A percentile compares a stretch with the other conserved stretches of the same genome.
phyloP scores from a whole-genome alignment of 1,284 basidiomycete genomes.

The Thecaphora frezii region DNA sequence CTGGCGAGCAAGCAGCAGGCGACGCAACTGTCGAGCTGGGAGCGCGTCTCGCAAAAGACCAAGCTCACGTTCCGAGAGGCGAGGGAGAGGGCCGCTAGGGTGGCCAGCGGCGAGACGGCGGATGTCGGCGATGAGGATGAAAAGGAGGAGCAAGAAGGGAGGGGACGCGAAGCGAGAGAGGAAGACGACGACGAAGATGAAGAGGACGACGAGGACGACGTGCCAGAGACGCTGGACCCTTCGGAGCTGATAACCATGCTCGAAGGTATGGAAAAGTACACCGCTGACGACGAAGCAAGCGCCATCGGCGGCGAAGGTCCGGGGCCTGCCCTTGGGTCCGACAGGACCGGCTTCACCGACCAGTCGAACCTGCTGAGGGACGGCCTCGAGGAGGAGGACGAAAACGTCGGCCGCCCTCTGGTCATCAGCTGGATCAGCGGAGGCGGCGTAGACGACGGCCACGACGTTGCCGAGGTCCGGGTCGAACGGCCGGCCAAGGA shows the following conservation, averaged over 20 bases:
- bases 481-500: slow-evolving; percentile 9
- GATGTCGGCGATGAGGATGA: slow-evolving; percentile 4
- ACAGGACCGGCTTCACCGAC: slow-evolving; percentile 2
- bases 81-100: not conserved
- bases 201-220: slow-evolving; percentile 65
- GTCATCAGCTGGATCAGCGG: slow-evolving; percentile 68
- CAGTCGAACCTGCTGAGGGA: slow-evolving; percentile 72
- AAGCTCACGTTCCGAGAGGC: slow-evolving; percentile 21
- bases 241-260: slow-evolving; percentile 76
- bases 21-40: not conserved
- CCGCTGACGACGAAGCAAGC: slow-evolving; percentile 65
- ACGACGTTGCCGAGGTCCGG: slow-evolving; percentile 1
- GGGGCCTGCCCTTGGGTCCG: slow-evolving; percentile 2
- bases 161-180: not conserved
- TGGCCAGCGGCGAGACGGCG: not conserved
- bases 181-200: slow-evolving; percentile 31
- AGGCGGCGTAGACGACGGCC: slow-evolving; percentile 30
- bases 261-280: slow-evolving; percentile 82
- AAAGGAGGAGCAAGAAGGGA: slow-evolving; percentile 1
- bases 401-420: slow-evolving; percentile 67
- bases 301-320: slow-evolving; percentile 60
- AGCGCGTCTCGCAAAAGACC: slow-evolving; percentile 3
- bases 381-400: slow-evolving; percentile 81
- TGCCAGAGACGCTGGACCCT: slow-evolving; percentile 85
- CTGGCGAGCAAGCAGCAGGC: not conserved